Conservation (phyloP, 2,329 filamentous ascomycete species). For the Leptographium flavum region DNA sequence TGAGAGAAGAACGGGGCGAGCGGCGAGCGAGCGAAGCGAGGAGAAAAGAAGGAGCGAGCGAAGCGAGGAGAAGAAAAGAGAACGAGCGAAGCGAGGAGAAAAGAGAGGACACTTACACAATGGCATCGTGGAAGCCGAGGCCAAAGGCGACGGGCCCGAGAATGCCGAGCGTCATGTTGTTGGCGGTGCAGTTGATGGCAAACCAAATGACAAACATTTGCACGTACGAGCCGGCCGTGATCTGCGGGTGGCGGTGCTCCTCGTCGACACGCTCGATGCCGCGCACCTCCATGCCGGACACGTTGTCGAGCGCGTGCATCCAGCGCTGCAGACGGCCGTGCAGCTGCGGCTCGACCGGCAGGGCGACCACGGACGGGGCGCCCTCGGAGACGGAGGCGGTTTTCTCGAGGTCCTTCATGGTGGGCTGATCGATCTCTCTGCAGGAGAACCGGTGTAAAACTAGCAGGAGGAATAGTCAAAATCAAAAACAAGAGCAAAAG, state of each 20-base stretch:
- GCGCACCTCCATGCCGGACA: conserved; percentile 7
- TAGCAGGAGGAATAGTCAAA: too few species aligned
- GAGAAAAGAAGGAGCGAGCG: neutral
- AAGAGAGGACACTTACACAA: conserved; percentile 12
- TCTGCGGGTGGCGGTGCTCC: conserved; percentile 17
- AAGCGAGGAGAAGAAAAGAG: neutral
- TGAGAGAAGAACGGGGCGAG: neutral
- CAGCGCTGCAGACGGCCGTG: neutral
- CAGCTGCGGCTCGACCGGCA: neutral
- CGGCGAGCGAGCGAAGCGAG: neutral
- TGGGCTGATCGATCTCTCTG: too few species aligned
- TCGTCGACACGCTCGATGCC: conserved; percentile 7
- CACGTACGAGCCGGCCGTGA: conserved; percentile 20
- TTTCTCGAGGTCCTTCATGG: neutral
- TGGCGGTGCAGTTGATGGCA: conserved; percentile 27
- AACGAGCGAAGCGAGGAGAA: neutral
- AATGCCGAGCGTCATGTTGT: conserved; percentile 22
- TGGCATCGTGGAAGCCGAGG: conserved; percentile 16
- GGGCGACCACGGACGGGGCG: neutral
- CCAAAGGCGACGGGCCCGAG: conserved; percentile 17
- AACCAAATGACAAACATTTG: conserved; percentile 29
- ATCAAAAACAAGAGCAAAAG: too few species aligned
- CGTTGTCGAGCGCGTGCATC: conserved; percentile 1
- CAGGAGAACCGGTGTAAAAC: too few species aligned
- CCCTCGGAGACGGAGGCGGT: neutral